Evolutionary conservation across 2,329 filamentous ascomycete species (phyloP).

Genomic region (Fusarium pseudonygamai): DNA sequence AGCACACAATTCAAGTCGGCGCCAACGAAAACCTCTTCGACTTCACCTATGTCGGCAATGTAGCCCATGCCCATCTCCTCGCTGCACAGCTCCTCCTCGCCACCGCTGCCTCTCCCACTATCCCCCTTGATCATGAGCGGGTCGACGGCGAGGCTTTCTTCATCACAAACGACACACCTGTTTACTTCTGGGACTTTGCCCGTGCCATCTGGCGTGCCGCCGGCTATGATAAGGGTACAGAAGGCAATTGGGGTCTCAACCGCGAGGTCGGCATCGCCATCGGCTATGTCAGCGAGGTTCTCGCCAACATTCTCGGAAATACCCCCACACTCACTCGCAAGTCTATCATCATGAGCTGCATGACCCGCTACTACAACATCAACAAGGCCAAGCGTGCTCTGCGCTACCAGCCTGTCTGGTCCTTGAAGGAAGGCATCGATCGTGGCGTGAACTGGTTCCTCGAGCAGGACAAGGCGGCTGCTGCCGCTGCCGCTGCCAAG

Average conservation of each 20-base stretch:
- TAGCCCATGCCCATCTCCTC: conserved; percentile 82
- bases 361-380: conserved; percentile 83
- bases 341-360: conserved; percentile 72
- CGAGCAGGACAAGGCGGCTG: conserved; percentile 56
- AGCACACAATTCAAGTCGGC: conserved; percentile 84
- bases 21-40: conserved; percentile 71
- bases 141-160: conserved; percentile 90
- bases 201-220: conserved; percentile 77
- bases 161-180: conserved; percentile 87
- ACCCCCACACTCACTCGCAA: conserved; percentile 67
- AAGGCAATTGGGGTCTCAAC: conserved; percentile 65
- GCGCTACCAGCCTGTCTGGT: conserved; percentile 74
- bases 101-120: conserved; percentile 63
- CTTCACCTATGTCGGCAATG: conserved; percentile 72
- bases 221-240: conserved; percentile 61
- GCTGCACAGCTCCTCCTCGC: conserved; percentile 77
- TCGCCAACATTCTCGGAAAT: conserved; percentile 59
- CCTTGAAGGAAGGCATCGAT: conserved; percentile 70
- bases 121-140: conserved; percentile 75
- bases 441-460: conserved; percentile 64
- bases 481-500: conserved; percentile 32
- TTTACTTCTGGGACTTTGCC: conserved; percentile 92
- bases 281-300: conserved; percentile 63
- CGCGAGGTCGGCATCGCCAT: conserved; percentile 61
- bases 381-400: conserved; percentile 76